A percentile compares a stretch with the other conserved stretches of the same genome.
Evolutionary conservation across 1,284 basidiomycete species (phyloP).

Genomic region (Sporisorium graminicola): DNA sequence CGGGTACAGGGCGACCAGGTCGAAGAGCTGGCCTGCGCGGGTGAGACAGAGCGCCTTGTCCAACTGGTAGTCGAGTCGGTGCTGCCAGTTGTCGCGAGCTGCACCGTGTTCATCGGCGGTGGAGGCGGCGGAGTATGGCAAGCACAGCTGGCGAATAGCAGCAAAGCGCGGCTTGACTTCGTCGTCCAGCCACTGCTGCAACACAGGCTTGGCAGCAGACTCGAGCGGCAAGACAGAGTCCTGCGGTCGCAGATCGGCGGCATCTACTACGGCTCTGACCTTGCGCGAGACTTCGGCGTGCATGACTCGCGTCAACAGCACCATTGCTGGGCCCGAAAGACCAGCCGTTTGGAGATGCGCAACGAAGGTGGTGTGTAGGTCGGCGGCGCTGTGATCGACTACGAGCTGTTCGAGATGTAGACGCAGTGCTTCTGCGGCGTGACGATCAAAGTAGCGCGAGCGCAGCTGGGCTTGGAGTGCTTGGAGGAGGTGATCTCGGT

Average conservation of each 20-base stretch:
- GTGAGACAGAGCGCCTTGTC: constrained; percentile 48
- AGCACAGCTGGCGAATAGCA: constrained; percentile 27
- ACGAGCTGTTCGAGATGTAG: constrained; percentile 24
- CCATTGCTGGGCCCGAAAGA: constrained; percentile 23
- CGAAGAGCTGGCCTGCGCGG: constrained; percentile 79
- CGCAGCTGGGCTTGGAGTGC: constrained; percentile 27
- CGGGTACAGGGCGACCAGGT: constrained; percentile 94
- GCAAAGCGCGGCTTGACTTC: constrained; percentile 38
- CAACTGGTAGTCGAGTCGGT: constrained; percentile 53
- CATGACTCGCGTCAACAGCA: constrained; percentile 33
- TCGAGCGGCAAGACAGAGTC: constrained; percentile 38
- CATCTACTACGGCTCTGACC: constrained; percentile 32
- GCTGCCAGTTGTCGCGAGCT: constrained; percentile 27
- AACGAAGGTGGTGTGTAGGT: constrained; percentile 24
- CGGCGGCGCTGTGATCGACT: neutral
- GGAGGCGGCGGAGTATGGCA: neutral
- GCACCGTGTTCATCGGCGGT: neutral
- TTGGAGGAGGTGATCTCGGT: constrained; percentile 11
- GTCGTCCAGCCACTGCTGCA: constrained; percentile 41
- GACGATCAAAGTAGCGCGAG: constrained; percentile 11
- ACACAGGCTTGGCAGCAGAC: constrained; percentile 26
- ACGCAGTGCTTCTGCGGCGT: constrained; percentile 15
- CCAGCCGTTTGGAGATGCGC: constrained; percentile 26
- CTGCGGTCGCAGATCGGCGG: constrained; percentile 18
- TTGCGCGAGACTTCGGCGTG: constrained; percentile 41